phyloP scores from a whole-genome alignment of 345 rosid species.

The Arabidopsis thaliana region TAIR10.1 NC_003074.8:6463001-6463500 shows the following conservation, averaged over 20 bases:
- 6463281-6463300: conserved; percentile 4
- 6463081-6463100: conserved; percentile 34
- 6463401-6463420: neutral
- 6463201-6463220: conserved; percentile 34
- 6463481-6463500: neutral
- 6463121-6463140: neutral
- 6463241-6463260: neutral
- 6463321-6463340: neutral
- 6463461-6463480: neutral
- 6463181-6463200: conserved; percentile 23
- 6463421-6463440: neutral
- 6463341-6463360: neutral
- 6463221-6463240: neutral
- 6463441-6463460: neutral
- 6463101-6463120: neutral
- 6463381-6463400: neutral
- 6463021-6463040: conserved; percentile 14
- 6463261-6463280: neutral
- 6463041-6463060: conserved; percentile 19
- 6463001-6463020: neutral
- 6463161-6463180: neutral
- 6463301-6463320: neutral
- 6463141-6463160: neutral
- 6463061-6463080: conserved; percentile 39
- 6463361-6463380: neutral